phyloP scores from a whole-genome alignment of 1,139 yeast species.

The Hansenula lynferdii region DNA sequence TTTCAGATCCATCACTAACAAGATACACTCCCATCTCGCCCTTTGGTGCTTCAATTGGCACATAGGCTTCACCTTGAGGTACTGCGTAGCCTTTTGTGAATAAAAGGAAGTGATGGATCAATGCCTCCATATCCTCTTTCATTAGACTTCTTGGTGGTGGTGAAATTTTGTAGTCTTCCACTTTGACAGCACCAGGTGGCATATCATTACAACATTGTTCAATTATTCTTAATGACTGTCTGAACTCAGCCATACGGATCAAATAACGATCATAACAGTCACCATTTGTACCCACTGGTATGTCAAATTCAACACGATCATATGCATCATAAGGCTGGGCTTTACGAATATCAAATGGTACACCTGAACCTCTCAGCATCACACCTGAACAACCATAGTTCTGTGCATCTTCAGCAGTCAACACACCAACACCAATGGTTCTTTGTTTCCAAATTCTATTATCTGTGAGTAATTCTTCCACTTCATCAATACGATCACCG shows the following conservation, averaged over 20 bases:
- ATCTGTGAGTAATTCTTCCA: slow-evolving; percentile 85
- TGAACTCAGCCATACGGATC: slow-evolving; percentile 86
- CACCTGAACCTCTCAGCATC: slow-evolving; percentile 88
- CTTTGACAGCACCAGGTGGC: slow-evolving; percentile 92
- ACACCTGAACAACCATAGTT: slow-evolving; percentile 81
- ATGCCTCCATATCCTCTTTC: slow-evolving; percentile 94
- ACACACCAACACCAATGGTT: slow-evolving; percentile 74
- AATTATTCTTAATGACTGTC: slow-evolving; percentile 85
- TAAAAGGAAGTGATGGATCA: slow-evolving; percentile 83
- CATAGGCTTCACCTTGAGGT: slow-evolving; percentile 88
- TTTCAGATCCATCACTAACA: slow-evolving; percentile 84
- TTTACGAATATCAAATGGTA: slow-evolving; percentile 83
- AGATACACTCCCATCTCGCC: slow-evolving; percentile 94
- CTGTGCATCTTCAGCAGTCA: slow-evolving; percentile 83
- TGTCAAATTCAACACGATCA: slow-evolving; percentile 79
- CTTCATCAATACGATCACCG: slow-evolving; percentile 89
- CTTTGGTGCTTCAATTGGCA: slow-evolving; percentile 92
- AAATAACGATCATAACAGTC: slow-evolving; percentile 91
- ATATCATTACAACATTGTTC: slow-evolving; percentile 88
- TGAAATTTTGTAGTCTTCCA: slow-evolving; percentile 80
- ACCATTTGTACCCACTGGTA: slow-evolving; percentile 83
- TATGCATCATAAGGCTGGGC: slow-evolving; percentile 90
- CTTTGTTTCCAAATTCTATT: slow-evolving; percentile 93
- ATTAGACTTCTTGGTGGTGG: slow-evolving; percentile 79
- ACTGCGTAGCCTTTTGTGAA: slow-evolving; percentile 88